Percentiles rank a stretch among this genome's conserved stretches.
Conservation (phyloP, 768 basidiomycete genomes). For the Auriscalpium microsporum region DNA sequence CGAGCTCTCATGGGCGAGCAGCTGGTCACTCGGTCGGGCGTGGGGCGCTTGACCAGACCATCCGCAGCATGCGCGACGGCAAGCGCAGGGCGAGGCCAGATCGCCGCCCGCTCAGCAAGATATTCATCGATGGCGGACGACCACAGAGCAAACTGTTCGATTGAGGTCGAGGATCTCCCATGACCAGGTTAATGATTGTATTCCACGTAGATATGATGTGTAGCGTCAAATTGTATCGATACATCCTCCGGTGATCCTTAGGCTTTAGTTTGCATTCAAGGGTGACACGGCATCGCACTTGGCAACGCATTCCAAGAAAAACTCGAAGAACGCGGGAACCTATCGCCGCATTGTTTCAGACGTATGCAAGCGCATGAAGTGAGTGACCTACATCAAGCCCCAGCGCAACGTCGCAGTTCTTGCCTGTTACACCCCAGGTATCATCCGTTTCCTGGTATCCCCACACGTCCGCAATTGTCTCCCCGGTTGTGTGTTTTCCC, state of each 20-base stretch:
- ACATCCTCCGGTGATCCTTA: not conserved
- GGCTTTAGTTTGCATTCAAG: slow-evolving; percentile 33
- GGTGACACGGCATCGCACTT: slow-evolving; percentile 54
- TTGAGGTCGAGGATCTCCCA: slow-evolving; percentile 1
- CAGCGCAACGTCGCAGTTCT: slow-evolving; percentile 69
- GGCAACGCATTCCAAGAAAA: slow-evolving; percentile 53
- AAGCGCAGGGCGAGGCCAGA: slow-evolving; percentile 40
- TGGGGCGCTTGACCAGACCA: slow-evolving; percentile 78
- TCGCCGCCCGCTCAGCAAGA: slow-evolving; percentile 61
- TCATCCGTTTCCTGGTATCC: slow-evolving; percentile 49
- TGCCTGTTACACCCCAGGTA: slow-evolving; percentile 64
- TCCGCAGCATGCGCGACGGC: slow-evolving; percentile 70
- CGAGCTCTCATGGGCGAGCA: slow-evolving; percentile 34
- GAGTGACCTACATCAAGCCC: slow-evolving; percentile 49
- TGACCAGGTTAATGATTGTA: not conserved
- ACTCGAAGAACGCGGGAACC: slow-evolving; percentile 57
- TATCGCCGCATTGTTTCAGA: slow-evolving; percentile 20
- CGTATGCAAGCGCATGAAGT: not conserved
- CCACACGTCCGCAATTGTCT: slow-evolving; percentile 78
- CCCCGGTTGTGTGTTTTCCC: slow-evolving; percentile 58
- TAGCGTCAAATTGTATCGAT: not conserved
- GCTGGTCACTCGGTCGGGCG: slow-evolving; percentile 52
- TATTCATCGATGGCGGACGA: slow-evolving; percentile 61
- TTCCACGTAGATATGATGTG: not conserved
- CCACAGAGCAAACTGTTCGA: slow-evolving; percentile 22